Percentiles rank a stretch among this genome's conserved stretches.
Conservation (phyloP, 2,329 filamentous ascomycete species). For the Xylariaceae sp. region DNA sequence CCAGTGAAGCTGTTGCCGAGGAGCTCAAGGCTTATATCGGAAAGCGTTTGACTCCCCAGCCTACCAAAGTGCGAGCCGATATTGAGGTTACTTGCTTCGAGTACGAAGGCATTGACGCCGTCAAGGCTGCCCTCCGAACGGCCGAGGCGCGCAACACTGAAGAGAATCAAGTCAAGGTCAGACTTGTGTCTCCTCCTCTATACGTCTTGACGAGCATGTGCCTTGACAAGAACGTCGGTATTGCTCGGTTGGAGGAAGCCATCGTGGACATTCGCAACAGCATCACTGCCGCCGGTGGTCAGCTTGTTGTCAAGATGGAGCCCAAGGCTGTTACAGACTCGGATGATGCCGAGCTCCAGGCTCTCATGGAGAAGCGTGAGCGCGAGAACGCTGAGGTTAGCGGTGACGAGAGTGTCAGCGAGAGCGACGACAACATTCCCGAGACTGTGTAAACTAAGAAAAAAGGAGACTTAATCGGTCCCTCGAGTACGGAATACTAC, state of each 20-base stretch:
- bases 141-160: conserved; percentile 90
- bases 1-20: conserved; percentile 75
- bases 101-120: conserved; percentile 97
- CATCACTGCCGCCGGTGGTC: conserved; percentile 73
- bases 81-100: conserved; percentile 93
- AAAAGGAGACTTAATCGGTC: conserved; percentile 8
- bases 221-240: conserved; percentile 84
- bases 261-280: conserved; percentile 80
- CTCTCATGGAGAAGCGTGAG: conserved; percentile 98
- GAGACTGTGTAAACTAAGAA: conserved; percentile 40
- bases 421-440: conserved; percentile 83
- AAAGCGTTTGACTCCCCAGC: conserved; percentile 94
- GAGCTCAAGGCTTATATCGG: conserved; percentile 93
- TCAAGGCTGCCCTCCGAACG: conserved; percentile 85
- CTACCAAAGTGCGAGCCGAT: conserved; percentile 97
- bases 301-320: conserved; percentile 91
- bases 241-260: conserved; percentile 77
- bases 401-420: conserved; percentile 92
- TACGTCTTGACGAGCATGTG: conserved; percentile 96
- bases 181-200: conserved; percentile 93
- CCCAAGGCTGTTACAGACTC: conserved; percentile 98
- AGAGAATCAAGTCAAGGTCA: conserved; percentile 95
- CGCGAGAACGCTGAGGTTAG: conserved; percentile 97
- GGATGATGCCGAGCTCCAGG: conserved; percentile 93
- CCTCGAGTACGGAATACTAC: conserved; percentile 11